A percentile compares a stretch with the other conserved stretches of the same genome.
Evolutionary conservation across 805 yeast species (phyloP).

Genomic region (Scheffersomyces stipitis): DNA sequence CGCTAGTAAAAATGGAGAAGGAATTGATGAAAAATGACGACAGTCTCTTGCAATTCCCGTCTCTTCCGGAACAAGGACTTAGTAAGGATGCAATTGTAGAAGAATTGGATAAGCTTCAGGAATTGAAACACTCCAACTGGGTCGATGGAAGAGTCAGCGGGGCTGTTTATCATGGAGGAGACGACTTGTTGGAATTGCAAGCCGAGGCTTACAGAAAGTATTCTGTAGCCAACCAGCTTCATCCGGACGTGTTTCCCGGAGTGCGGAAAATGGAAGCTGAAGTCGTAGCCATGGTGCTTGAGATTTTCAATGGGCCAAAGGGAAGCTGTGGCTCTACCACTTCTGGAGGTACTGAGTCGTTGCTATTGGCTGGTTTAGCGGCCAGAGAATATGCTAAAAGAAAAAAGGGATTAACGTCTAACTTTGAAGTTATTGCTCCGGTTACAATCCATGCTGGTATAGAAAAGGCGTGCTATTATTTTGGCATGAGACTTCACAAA

Average conservation of each 20-base stretch:
- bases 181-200: constrained; percentile 72
- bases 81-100: constrained; percentile 43
- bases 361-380: constrained; percentile 79
- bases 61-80: constrained; percentile 64
- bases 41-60: constrained; percentile 40
- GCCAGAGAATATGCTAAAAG: constrained; percentile 76
- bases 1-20: constrained; percentile 50
- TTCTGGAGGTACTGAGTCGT: constrained; percentile 94
- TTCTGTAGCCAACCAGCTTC: constrained; percentile 90
- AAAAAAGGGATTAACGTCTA: constrained; percentile 51
- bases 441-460: constrained; percentile 91
- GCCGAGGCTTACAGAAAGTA: constrained; percentile 71
- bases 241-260: constrained; percentile 97
- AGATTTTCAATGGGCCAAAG: constrained; percentile 74
- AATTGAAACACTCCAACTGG: constrained; percentile 75
- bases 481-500: constrained; percentile 79
- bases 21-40: constrained; percentile 58
- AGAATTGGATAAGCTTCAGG: constrained; percentile 51
- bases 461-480: constrained; percentile 89
- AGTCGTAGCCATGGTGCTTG: constrained; percentile 86
- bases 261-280: constrained; percentile 96
- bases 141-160: constrained; percentile 85
- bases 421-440: constrained; percentile 90
- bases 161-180: constrained; percentile 95
- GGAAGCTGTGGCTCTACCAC: constrained; percentile 69